Conservation (phyloP, 352 stramenopile genomes). For the Pythium rishiriense region DNA sequence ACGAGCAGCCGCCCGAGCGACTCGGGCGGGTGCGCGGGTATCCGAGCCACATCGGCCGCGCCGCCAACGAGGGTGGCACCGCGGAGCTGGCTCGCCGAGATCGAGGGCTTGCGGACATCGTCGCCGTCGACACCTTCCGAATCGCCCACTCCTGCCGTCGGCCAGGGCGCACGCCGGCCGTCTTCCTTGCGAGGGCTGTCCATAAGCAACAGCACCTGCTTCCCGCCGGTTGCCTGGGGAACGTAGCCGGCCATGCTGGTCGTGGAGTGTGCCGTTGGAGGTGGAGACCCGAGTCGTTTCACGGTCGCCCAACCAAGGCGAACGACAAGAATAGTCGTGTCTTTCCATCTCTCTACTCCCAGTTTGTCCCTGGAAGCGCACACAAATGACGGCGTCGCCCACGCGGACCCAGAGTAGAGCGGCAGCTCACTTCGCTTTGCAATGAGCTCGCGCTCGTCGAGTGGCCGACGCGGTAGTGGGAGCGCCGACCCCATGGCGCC, state of each 20-base stretch:
- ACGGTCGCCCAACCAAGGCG: no score
- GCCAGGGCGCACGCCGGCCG: slow-evolving; percentile 3
- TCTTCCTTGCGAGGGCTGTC: slow-evolving; percentile 25
- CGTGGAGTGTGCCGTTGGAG: no score
- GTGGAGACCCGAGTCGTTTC: no score
- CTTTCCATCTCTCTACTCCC: no score
- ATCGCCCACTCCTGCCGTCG: neutral
- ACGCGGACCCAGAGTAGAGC: no score
- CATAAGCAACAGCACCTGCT: slow-evolving; percentile 27
- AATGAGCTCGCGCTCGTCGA: neutral
- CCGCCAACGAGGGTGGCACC: slow-evolving; percentile 4
- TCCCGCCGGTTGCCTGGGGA: neutral
- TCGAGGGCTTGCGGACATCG: neutral
- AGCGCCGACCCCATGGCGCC: neutral
- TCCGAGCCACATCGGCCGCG: neutral
- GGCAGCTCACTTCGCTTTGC: no score
- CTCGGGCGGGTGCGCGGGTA: slow-evolving; percentile 23
- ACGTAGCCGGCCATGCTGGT: neutral
- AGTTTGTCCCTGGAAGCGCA: no score
- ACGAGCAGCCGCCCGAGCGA: slow-evolving; percentile 57
- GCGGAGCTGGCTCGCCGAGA: slow-evolving; percentile 3
- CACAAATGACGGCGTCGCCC: no score
- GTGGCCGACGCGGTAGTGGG: neutral
- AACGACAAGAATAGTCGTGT: no score
- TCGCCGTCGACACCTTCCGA: neutral